Base-by-base conservation (phyloP, 352 stramenopile species). In the Plasmopara halstedii region DNA sequence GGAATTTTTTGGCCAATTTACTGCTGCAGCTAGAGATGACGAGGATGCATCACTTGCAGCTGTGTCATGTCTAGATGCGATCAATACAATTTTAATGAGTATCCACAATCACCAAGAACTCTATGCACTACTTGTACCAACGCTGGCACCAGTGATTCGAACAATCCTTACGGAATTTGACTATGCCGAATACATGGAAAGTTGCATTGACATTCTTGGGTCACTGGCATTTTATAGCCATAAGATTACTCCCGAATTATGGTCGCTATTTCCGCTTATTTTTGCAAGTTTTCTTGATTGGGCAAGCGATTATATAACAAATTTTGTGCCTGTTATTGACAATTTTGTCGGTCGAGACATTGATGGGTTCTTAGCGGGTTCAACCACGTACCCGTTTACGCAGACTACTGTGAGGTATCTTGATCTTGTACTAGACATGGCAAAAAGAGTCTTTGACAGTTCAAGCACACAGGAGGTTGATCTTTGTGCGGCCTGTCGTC, bases 151-250 rank as follows among this genome's bases (percentile, higher is more conserved):
- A 9, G 85, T 98, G 8, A 80, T 99, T n/a, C 86, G 97, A 59
- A 88, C 91, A 57, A 94, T 98, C 47, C 78, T 99, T 35, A 90
- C 85, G 20, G 91, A 97, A 56, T 92, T 97, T 50, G 91, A 98
- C 57, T 97, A 92, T 52, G 86, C 98, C 52, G 95, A 99, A 70
- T 98, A 97, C 75, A 86, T 98, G 59, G 95, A 99, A 63, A 96
- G 88, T 52, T 91, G 82, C 9, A 70, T 98, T 18, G 94, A 99
- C 55, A 97, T 98, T 26, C 65, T 99, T 32, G 95, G 88, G 23
- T 97, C 95, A 58, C 62, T 98, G 20, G 96, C 94, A 14, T 99
- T 97, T 55, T 98, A 97, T 75, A 91, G 85, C 56, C 67, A 88
- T 7, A 80, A 86, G 53, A 93, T 99, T 44, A 89, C 88, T 18